Base-by-base conservation (phyloP, 140 eudicot species). In the Bidens hawaiensis region DNA sequence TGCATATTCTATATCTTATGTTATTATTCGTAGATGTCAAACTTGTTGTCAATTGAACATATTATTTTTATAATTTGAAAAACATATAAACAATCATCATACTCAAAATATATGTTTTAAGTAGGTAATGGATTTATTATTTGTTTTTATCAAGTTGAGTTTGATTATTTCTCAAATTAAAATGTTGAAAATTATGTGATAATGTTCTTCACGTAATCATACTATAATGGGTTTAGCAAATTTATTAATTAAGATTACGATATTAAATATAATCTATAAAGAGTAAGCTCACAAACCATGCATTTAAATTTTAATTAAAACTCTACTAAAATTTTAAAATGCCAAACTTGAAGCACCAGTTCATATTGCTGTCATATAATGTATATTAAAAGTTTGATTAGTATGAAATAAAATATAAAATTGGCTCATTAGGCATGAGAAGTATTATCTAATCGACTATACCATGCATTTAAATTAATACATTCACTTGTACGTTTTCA, bases 181-280 rank as follows among this genome's bases (percentile, higher is more conserved):
- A 26, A 14, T 26, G 23, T 54, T 27, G 40, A 21, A 9, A 65
- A 8, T 12, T 15, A 50, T 49, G 55, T 49, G 50, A 23, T 70
- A 49, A 49, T 70, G 75, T 60, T 23, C 45, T 40, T 60, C 55
- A 38, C 69, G 53, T 52, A 70, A 24, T 70, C 62, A 60, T 49
- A 18, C 67, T 49, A 15, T 49, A 61, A 21, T 26, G 16, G 55
- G 71, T 4, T 70, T 36, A 55, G 61, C 6, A 65, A 51, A 47
- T 23, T 48, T 48, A 47, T 70, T 24, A 58, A 28, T 4, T 30
- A 15, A 43, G 23, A 10, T n/a, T 60, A 1, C 50, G 15, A 51
- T 51, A 26, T 25, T 19, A 24, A 48, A 25, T 26, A 25, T 26
- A 26, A 27, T 70, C 69, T 61, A 24, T 13, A 53, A 19, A 41